phyloP scores from a whole-genome alignment of 2,329 filamentous ascomycete genomes.

The Paracamarosporium sp. region DNA sequence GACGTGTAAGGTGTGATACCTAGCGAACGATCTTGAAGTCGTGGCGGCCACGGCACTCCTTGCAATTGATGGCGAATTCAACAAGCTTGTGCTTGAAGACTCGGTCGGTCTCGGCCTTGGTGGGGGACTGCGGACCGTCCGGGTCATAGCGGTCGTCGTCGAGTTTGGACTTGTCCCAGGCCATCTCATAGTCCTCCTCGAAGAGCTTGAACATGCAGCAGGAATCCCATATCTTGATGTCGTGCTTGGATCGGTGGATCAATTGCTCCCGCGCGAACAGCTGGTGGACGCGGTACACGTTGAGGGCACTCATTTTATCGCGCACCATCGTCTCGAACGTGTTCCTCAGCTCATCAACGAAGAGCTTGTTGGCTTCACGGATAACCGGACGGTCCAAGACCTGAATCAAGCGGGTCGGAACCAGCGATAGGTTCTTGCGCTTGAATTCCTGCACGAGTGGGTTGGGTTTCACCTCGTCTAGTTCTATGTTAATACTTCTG shows the following conservation, averaged over 20 bases:
- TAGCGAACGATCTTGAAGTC: not conserved
- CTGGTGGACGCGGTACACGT: not conserved
- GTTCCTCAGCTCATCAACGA: not conserved
- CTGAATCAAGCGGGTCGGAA: not conserved
- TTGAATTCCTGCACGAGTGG: not conserved
- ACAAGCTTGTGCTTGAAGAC: not conserved
- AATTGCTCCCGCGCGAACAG: not conserved
- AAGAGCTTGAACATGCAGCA: slow-evolving; percentile 1
- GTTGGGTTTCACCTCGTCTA: not conserved
- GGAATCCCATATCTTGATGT: not conserved
- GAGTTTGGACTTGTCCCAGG: not conserved
- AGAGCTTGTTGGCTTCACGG: not conserved
- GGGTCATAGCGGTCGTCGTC: not conserved
- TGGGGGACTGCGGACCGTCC: not conserved
- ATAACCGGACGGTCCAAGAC: not conserved
- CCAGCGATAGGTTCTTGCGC: not conserved
- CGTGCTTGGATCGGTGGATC: not conserved
- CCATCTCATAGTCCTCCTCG: slow-evolving; percentile 1
- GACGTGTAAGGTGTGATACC: not conserved
- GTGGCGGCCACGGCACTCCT: not conserved
- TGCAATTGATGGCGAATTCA: slow-evolving; percentile 3
- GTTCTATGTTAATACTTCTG: not conserved
- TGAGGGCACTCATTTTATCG: not conserved
- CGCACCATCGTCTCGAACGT: not conserved
- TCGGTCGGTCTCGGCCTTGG: not conserved